Base-by-base conservation (phyloP, 768 basidiomycete species). In the Candolleomyces eurysporus region DNA sequence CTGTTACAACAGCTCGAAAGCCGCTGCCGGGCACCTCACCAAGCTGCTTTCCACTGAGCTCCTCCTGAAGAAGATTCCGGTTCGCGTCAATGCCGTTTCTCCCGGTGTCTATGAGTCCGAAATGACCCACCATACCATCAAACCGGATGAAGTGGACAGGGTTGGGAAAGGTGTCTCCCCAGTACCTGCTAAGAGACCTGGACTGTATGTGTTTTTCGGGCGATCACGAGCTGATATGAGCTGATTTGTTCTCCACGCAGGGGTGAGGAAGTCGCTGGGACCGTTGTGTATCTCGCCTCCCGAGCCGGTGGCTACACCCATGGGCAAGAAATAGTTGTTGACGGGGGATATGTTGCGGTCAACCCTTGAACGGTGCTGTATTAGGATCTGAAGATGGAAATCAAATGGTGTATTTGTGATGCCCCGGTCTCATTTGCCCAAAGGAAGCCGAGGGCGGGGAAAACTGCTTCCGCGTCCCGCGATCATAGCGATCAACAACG, bases 1-100 rank as follows among this genome's bases (percentile, higher is more conserved):
- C 69, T 84, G 82, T 31, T 93, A 93, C 72, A 93, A 93, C 71
- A 89, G 88, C 66, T 78, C 88, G 7, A 93, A 93, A 70, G 90
- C 89, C 0, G 92, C 90, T 3, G 86, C 84, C 5, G 81, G 87
- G 13, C 90, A 92, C 64, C 75, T 93, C n/a, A 90, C 90, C 10
- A 87, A 79, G 72, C 82, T 92, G 83, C 72, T 93, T 54, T 76
- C 91, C 2, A 91, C 91, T 1, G 91, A 92, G 67, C 79, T 91
- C 57, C 87, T 86, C 4, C 74, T 92, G 58, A 87, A 88, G 68
- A 79, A 79, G 26, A 80, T 89, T 10, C 82, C 84, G 9, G 84
- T 92, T 31, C 89, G 90, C 60, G 84, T 92, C 52, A 87, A 89
- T 68, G 83, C 88, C 10, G 81, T 91, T 55, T 87, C 91, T 14